Conservation (phyloP, 148 eudicot genomes). For the Vaccinium myrtillus region DNA sequence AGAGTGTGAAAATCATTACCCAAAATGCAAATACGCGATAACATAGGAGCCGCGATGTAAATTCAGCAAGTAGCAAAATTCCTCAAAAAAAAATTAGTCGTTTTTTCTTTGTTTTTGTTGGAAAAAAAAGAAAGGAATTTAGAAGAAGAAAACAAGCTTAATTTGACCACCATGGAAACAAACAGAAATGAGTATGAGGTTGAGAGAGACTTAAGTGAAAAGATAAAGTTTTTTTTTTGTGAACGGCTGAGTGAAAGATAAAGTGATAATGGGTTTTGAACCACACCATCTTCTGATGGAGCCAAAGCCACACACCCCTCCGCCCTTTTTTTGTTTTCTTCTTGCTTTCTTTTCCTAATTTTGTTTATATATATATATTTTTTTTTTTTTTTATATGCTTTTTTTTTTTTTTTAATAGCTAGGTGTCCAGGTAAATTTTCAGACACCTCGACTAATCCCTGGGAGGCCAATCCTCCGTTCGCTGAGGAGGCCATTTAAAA, state of each 20-base stretch:
- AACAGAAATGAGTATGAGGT: conserved; percentile 29
- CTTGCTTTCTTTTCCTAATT: background rate
- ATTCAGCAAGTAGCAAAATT: background rate
- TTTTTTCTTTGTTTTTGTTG: too few species aligned
- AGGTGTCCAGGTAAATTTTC: too few species aligned
- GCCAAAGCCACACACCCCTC: conserved; percentile 24
- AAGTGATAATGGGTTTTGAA: conserved; percentile 46
- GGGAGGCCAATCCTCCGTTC: too few species aligned
- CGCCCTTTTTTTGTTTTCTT: background rate
- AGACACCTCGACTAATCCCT: too few species aligned
- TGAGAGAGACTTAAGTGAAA: conserved; percentile 30
- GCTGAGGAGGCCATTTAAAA: too few species aligned
- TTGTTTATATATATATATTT: background rate
- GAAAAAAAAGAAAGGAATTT: background rate
- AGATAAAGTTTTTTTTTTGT: conserved; percentile 29
- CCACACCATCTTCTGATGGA: conserved; percentile 37
- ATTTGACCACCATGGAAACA: background rate
- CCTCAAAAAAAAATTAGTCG: background rate
- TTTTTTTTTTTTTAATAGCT: too few species aligned
- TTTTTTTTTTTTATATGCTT: too few species aligned
- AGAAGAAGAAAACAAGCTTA: background rate
- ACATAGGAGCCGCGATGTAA: background rate
- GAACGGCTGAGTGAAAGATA: conserved; percentile 31
- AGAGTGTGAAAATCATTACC: background rate
- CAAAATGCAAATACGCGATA: background rate